Percentiles rank a stretch among this genome's conserved stretches.
These are phyloP conservation scores for Hypoxylon sp. DNA, from an alignment of 2,329 filamentous ascomycete genomes.

Conservation along the genomic window DNA sequence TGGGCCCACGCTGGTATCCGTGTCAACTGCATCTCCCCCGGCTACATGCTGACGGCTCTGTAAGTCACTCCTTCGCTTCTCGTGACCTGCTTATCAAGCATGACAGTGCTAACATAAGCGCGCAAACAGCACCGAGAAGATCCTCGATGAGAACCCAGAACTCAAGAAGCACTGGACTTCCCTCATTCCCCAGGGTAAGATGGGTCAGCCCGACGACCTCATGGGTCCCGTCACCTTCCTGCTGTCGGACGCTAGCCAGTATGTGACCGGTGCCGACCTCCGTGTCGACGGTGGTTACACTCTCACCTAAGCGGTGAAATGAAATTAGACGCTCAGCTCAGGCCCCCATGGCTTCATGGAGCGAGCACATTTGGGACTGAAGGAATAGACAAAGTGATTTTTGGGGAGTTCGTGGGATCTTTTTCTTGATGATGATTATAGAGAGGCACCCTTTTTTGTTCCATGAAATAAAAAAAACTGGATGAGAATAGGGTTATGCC, in stretches of 20 bases:
- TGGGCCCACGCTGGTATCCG: conserved; percentile 91
- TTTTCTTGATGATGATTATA: conserved; percentile 15
- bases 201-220: conserved; percentile 91
- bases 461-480: conserved; percentile 9
- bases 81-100: conserved; percentile 2
- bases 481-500: conserved; percentile 10
- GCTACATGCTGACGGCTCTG: conserved; percentile 96
- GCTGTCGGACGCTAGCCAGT: conserved; percentile 82
- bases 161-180: conserved; percentile 92
- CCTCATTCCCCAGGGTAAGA: conserved; percentile 91
- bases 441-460: conserved; percentile 16
- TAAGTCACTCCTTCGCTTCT: conserved; percentile 64
- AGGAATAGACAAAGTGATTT: conserved; percentile 25
- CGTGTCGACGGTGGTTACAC: conserved; percentile 92
- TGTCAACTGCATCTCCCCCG: conserved; percentile 95
- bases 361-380: conserved; percentile 14
- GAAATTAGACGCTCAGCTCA: not conserved
- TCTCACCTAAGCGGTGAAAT: conserved; percentile 68
- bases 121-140: conserved; percentile 83
- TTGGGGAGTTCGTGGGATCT: conserved; percentile 29
- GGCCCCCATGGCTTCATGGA: conserved; percentile 2
- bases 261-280: conserved; percentile 81
- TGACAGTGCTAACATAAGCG: conserved; percentile 36
- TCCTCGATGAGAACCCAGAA: conserved; percentile 92
- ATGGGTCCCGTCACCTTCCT: conserved; percentile 94